These are phyloP conservation scores for Phytopythium montanum DNA, from an alignment of 352 stramenopile genomes.

Conservation along the genomic window DNA sequence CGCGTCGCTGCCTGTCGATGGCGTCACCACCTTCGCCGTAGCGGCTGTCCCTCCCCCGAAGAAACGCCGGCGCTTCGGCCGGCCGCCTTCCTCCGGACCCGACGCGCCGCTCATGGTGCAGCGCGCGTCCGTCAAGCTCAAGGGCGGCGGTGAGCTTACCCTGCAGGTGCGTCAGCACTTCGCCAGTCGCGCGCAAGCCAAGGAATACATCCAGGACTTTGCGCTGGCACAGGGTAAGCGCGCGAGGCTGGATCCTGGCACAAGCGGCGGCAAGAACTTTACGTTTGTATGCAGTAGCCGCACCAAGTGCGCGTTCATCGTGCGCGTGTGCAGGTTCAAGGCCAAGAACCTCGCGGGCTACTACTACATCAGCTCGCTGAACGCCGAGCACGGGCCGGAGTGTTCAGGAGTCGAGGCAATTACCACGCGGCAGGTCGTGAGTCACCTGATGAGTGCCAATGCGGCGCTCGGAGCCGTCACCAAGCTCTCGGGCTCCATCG, in stretches of 20 bases:
- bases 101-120: constrained; percentile 15
- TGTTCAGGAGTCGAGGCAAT: constrained; percentile 32
- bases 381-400: constrained; percentile 22
- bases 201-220: constrained; percentile 47
- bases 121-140: constrained; percentile 20
- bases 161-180: constrained; percentile 36
- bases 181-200: constrained; percentile 23
- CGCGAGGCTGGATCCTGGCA: constrained; percentile 26
- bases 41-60: constrained; percentile 2
- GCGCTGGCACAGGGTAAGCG: constrained; percentile 44
- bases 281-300: constrained; percentile 41
- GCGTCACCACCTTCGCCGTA: too few relatives aligned
- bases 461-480: constrained; percentile 21
- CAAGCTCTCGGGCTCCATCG: constrained; percentile 28
- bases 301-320: constrained; percentile 37
- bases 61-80: constrained; percentile 19
- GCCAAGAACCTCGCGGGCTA: constrained; percentile 18
- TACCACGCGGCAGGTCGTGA: constrained; percentile 40
- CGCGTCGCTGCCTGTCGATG: too few relatives aligned
- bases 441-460: constrained; percentile 24
- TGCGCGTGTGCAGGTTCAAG: constrained; percentile 33
- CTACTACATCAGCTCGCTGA: constrained; percentile 37
- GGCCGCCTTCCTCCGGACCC: not conserved
- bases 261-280: constrained; percentile 50
- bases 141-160: constrained; percentile 25